A percentile compares a stretch with the other conserved stretches of the same genome.
Conservation (phyloP, 192 early-diverging fungal species). For the Endogone sp. region DNA sequence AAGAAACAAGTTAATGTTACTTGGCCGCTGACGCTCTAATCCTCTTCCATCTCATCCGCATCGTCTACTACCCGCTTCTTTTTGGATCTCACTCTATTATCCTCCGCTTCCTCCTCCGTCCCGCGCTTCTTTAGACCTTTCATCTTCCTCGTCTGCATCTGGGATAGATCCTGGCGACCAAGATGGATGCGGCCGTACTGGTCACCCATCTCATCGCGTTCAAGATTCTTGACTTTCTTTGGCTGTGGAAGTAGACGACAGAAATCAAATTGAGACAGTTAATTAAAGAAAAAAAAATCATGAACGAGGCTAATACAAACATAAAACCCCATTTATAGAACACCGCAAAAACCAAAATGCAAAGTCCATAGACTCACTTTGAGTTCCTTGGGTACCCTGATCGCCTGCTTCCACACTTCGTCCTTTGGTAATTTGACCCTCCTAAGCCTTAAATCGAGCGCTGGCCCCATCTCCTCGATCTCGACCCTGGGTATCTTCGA, state of each 20-base stretch:
- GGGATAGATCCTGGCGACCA: slow-evolving; percentile 84
- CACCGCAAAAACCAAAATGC: background rate
- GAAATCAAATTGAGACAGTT: no score
- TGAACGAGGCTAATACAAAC: background rate
- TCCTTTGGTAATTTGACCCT: slow-evolving; percentile 66
- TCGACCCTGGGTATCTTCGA: slow-evolving; percentile 85
- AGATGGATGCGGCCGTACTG: slow-evolving; percentile 89
- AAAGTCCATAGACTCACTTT: slow-evolving; percentile 45
- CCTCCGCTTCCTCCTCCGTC: slow-evolving; percentile 26
- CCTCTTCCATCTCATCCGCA: slow-evolving; percentile 23
- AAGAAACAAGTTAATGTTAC: no score
- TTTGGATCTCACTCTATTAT: slow-evolving; percentile 23
- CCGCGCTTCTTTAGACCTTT: slow-evolving; percentile 84
- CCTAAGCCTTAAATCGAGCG: slow-evolving; percentile 75
- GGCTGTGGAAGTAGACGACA: slow-evolving; percentile 36
- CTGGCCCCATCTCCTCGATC: slow-evolving; percentile 91
- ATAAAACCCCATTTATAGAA: background rate
- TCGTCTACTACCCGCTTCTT: slow-evolving; percentile 36
- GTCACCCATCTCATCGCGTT: slow-evolving; percentile 86
- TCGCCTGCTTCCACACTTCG: slow-evolving; percentile 83
- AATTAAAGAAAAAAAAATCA: slow-evolving; percentile 2
- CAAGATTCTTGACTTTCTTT: slow-evolving; percentile 93
- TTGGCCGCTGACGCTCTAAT: no score
- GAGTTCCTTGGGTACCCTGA: slow-evolving; percentile 81
- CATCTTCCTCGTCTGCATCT: slow-evolving; percentile 98